Conservation (phyloP, 2,329 filamentous ascomycete genomes). For the Cylindrodendrum hubeiense region DNA sequence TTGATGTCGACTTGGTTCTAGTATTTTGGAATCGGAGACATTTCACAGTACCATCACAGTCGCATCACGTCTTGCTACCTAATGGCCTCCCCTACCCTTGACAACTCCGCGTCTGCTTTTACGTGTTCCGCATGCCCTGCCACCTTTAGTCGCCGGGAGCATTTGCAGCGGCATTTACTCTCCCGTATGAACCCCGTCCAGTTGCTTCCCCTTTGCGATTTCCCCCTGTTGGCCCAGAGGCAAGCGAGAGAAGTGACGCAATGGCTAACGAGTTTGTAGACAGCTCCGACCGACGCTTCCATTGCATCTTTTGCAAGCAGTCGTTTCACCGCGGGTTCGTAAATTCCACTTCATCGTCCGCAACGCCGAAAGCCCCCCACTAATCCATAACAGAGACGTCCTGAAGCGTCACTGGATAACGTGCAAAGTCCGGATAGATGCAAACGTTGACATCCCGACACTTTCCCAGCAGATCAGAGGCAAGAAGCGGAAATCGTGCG, state of each 20-base stretch:
- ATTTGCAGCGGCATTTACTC: slow-evolving; percentile 1
- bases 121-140: background rate
- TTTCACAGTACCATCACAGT: background rate
- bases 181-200: background rate
- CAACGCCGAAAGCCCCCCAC: rapidly evolving
- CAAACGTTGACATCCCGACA: background rate
- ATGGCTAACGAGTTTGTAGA: background rate
- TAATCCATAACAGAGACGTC: background rate
- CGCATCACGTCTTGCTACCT: background rate
- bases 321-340: background rate
- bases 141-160: background rate
- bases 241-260: background rate
- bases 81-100: background rate
- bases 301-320: background rate
- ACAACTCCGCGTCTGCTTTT: background rate
- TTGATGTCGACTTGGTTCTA: background rate
- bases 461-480: slow-evolving; percentile 4
- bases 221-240: background rate
- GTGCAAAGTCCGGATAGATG: background rate
- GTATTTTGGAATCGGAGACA: too few relatives aligned
- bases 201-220: background rate
- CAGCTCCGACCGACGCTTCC: background rate
- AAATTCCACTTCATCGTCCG: too few relatives aligned
- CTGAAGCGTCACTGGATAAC: slow-evolving; percentile 3
- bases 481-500: slow-evolving; percentile 9